Evolutionary conservation across 2,329 filamentous ascomycete species (phyloP).

Genomic region (Colletotrichum theobromicola): DNA sequence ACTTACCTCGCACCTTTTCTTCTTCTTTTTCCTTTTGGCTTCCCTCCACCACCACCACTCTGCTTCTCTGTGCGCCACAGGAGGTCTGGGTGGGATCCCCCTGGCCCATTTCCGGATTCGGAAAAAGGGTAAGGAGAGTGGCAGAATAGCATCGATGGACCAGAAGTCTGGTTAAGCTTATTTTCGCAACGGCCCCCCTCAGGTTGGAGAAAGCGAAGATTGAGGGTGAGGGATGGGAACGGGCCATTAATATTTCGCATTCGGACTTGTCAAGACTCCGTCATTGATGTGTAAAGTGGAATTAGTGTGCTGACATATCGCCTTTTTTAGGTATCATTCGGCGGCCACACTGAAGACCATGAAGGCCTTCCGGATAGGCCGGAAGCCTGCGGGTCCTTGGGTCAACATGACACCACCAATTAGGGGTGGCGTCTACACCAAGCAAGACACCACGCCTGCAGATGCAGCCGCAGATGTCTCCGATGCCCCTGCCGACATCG

Average conservation of each 20-base stretch:
- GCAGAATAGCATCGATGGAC: neutral
- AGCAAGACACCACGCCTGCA: conserved; percentile 19
- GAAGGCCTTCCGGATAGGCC: conserved; percentile 66
- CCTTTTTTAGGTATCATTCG: conserved; percentile 59
- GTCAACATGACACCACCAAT: conserved; percentile 65
- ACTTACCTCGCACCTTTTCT: neutral
- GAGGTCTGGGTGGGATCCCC: neutral
- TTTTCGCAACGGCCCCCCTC: neutral
- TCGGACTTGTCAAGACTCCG: neutral
- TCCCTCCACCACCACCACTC: neutral
- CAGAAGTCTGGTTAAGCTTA: conserved; percentile 21
- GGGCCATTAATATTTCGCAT: conserved; percentile 12
- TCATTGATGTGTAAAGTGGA: conserved; percentile 8
- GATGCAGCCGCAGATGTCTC: neutral
- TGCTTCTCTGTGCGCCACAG: neutral
- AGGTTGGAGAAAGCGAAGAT: neutral
- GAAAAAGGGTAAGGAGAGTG: neutral
- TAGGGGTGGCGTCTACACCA: conserved; percentile 49
- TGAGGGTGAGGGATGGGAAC: neutral
- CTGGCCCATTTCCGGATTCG: neutral
- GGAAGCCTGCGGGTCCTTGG: conserved; percentile 59
- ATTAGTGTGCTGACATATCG: conserved; percentile 30
- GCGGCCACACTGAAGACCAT: conserved; percentile 58
- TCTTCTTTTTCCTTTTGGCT: neutral
- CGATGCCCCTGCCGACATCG: conserved; percentile 3